A percentile compares a stretch with the other conserved stretches of the same genome.
phyloP scores from a whole-genome alignment of 768 basidiomycete genomes.

The Suillus brevipes region DNA sequence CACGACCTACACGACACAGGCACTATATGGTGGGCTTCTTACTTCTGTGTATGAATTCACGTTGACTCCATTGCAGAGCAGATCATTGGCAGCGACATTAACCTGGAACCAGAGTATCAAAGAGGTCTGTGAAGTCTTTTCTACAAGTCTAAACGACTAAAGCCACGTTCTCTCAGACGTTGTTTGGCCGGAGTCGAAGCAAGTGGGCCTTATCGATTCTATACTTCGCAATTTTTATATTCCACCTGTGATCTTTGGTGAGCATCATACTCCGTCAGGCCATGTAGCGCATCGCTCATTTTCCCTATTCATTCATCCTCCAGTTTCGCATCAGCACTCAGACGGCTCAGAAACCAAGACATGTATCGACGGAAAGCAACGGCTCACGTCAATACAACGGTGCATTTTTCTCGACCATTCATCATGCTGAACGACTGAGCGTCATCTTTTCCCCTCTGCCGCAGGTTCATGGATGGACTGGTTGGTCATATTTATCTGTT shows the following conservation, averaged over 20 bases:
- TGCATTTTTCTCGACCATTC: constrained; percentile 31
- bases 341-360: constrained; percentile 68
- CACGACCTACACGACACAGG: constrained; percentile 63
- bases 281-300: not conserved
- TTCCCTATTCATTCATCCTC: constrained; percentile 8
- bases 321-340: constrained; percentile 50
- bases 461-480: constrained; percentile 68
- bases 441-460: constrained; percentile 2
- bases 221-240: constrained; percentile 79
- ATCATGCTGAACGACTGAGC: not conserved
- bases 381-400: constrained; percentile 73
- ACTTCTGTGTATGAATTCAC: not conserved
- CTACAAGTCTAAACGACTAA: not conserved
- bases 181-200: constrained; percentile 78
- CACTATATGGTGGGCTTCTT: constrained; percentile 50
- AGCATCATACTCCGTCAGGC: constrained; percentile 10
- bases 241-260: constrained; percentile 77
- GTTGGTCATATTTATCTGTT: constrained; percentile 40
- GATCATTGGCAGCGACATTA: constrained; percentile 60
- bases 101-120: constrained; percentile 78
- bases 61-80: constrained; percentile 48
- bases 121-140: constrained; percentile 46
- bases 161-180: constrained; percentile 46
- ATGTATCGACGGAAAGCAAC: constrained; percentile 82
- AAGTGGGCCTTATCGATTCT: constrained; percentile 75